Evolutionary conservation across 805 yeast species (phyloP).

Genomic region (Nakazawaea populi): DNA sequence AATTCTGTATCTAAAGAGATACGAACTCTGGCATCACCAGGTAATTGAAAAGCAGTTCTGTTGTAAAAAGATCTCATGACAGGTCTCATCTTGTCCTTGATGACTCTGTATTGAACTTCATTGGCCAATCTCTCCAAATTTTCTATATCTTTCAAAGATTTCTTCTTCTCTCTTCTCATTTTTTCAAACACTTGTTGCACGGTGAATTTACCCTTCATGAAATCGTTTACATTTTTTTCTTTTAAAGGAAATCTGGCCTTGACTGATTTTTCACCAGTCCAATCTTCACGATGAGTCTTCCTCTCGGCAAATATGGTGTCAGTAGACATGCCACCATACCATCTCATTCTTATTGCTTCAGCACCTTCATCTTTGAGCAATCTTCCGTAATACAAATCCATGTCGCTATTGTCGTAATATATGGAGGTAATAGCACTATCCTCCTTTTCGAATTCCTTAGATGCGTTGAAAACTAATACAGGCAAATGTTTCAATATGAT

Average conservation of each 20-base stretch:
- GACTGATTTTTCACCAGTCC: constrained; percentile 90
- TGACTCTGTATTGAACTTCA: constrained; percentile 79
- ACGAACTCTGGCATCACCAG: constrained; percentile 99
- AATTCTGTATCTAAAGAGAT: constrained; percentile 96
- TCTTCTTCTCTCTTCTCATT: constrained; percentile 88
- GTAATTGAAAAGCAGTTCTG: constrained; percentile 97
- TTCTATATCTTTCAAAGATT: constrained; percentile 81
- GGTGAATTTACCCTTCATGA: constrained; percentile 77
- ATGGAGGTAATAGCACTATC: constrained; percentile 97
- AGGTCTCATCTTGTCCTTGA: constrained; percentile 83
- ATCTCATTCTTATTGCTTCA: constrained; percentile 94
- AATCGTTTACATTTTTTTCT: constrained; percentile 84
- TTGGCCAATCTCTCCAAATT: constrained; percentile 86
- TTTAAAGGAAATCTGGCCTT: constrained; percentile 93
- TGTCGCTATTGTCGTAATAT: constrained; percentile 83
- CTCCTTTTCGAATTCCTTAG: constrained; percentile 91
- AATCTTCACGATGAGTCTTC: constrained; percentile 95
- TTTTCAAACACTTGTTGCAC: constrained; percentile 89
- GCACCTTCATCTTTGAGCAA: constrained; percentile 97
- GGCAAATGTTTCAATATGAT: constrained; percentile 93
- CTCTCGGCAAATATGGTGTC: constrained; percentile 77
- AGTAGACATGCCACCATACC: constrained; percentile 98
- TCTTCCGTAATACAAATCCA: constrained; percentile 92
- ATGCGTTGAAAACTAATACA: constrained; percentile 92
- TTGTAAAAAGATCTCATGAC: constrained; percentile 94